A percentile compares a stretch with the other conserved stretches of the same genome.
Conservation (phyloP, 352 stramenopile genomes). For the Phytopythium chamaehyphon region DNA sequence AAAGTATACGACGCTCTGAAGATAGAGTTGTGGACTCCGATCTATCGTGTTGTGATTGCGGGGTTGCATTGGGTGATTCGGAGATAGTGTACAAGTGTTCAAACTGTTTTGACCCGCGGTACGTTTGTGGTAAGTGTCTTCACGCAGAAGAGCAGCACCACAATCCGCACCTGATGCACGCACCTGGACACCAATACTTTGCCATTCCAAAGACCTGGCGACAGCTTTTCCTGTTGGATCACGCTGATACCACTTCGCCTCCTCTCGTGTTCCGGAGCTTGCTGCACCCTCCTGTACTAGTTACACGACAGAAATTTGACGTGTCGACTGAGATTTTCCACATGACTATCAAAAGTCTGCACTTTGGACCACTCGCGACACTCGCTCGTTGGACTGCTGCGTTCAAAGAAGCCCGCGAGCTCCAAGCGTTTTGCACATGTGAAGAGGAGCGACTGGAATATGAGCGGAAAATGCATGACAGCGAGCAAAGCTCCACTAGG, state of each 20-base stretch:
- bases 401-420: constrained; percentile 57
- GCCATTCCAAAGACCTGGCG: constrained; percentile 45
- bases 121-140: constrained; percentile 50
- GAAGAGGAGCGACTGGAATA: constrained; percentile 47
- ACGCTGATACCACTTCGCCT: constrained; percentile 5
- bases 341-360: constrained; percentile 56
- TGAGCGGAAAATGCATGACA: constrained; percentile 17
- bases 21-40: background rate
- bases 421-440: constrained; percentile 58
- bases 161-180: constrained; percentile 49
- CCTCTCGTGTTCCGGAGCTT: constrained; percentile 34
- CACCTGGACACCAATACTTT: constrained; percentile 65
- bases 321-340: constrained; percentile 62
- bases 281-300: constrained; percentile 48
- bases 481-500: background rate
- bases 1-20: constrained; percentile 7
- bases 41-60: constrained; percentile 26
- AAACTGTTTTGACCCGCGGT: constrained; percentile 47
- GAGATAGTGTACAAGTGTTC: constrained; percentile 54
- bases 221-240: constrained; percentile 19
- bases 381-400: constrained; percentile 43
- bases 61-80: constrained; percentile 22
- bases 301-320: constrained; percentile 46
- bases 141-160: constrained; percentile 38
- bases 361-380: constrained; percentile 60